phyloP scores from a whole-genome alignment of 129 eudicot genomes.

The Arctium lappa region DNA sequence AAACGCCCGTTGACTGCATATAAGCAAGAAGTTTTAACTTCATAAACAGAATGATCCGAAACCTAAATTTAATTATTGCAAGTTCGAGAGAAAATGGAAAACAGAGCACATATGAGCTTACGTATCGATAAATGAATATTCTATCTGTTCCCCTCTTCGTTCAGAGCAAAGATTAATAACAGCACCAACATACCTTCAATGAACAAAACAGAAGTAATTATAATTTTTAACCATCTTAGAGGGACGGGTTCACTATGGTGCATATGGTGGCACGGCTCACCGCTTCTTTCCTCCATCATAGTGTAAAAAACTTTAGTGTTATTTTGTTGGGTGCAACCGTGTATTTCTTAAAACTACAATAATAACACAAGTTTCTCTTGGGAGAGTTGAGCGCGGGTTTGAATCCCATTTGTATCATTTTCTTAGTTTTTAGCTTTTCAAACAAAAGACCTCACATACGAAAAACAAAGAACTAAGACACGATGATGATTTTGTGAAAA shows the following conservation, averaged over 20 bases:
- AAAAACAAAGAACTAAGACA: no score
- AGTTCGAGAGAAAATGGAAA: not conserved
- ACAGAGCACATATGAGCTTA: not conserved
- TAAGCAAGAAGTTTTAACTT: conserved; percentile 2
- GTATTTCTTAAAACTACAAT: not conserved
- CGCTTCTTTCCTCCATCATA: no score
- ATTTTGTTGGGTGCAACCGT: no score
- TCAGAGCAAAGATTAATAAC: conserved; percentile 92
- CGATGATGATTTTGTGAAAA: not conserved
- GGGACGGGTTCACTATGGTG: not conserved
- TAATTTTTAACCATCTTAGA: not conserved
- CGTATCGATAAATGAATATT: conserved; percentile 94
- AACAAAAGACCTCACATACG: no score
- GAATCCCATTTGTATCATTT: no score
- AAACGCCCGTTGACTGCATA: conserved; percentile 75
- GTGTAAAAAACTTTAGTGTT: not conserved
- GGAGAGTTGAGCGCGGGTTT: no score
- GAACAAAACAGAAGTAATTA: not conserved
- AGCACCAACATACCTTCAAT: conserved; percentile 81
- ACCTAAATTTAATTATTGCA: not conserved
- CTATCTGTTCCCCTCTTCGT: conserved; percentile 92
- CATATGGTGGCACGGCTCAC: not conserved
- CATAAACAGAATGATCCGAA: not conserved
- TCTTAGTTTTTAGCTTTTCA: no score
- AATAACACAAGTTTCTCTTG: no score